Base-by-base conservation (phyloP, 495 filamentous ascomycete genomes). In the Penicillium maclennaniae region DNA sequence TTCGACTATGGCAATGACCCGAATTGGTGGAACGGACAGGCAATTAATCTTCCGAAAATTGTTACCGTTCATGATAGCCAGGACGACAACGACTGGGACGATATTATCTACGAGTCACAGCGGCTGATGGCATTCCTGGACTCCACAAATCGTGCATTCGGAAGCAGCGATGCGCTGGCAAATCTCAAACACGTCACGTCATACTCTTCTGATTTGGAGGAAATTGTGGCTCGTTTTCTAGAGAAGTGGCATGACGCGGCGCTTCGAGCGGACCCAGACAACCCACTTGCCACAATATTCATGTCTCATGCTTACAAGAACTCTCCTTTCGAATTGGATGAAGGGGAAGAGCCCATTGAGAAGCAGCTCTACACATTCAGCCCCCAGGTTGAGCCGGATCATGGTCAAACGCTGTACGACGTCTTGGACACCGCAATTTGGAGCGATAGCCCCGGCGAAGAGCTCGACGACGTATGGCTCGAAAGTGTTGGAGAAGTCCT, bases 41-140 rank as follows among this genome's bases (percentile, higher is more conserved):
- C 74, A 0, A 87, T 92, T 28, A 71, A 78, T 31, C 68, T 74
- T 2, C 77, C 83, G 10, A 80, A 79, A 31, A 76, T 83, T 16
- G 75, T 84, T n/a, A 76, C 80, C 15, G 59, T 78, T n/a, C 58
- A 76, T 37, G 74, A 74, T 15, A 61, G 64, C 20, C 69, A 67
- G 10, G 60, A 60, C 14, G 67, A 73, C 27, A 63, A 60, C 7
- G 63, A 77, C 7, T 75, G 69, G 60, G 71, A 77, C 17, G 78
- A 83, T 14, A 73, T 80, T 7, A 66, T 79, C 28, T 56, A 74
- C 50, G 73, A 79, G 54, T 59, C 69, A 36, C 91, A 95, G 62
- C 84, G 92, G 21, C 60, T 96, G n/a, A 82, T 96, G 70, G 91
- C 90, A 19, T 95, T 97, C 60, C 75, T 96, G 28, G 88, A 95